Base-by-base conservation (phyloP, 208 protist genomes). In the Giardia muris region DNA sequence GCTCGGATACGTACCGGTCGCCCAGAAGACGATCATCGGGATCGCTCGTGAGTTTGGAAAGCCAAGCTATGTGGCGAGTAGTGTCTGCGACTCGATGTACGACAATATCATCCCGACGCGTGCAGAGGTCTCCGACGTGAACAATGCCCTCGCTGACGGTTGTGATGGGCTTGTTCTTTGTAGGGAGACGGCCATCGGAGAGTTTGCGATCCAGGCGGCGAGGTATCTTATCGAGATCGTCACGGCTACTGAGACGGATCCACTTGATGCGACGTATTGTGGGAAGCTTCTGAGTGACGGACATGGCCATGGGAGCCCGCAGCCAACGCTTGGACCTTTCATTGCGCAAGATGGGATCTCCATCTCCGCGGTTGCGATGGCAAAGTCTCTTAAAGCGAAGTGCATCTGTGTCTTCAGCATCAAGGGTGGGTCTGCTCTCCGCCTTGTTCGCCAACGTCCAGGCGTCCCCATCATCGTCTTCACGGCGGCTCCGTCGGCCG, bases 111-210 rank as follows among this genome's bases (percentile, higher is more conserved):
- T 76, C 10, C 57, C 57, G 57, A 76, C 57, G 30, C 57, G 57
- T 76, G 57, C 57, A 10, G 57, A 76, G 57, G 57, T 76, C 57
- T 76, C 57, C 57, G 57, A 76, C 57, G 57, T 76, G 10, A 76
- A 10, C 30, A 76, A 76, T 30, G 10, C 19, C 30, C 57, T 76
- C 57, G 57, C 19, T 39, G 57, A 76, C 30, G 57, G 57, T 10
- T 76, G 57, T 76, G 57, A 76, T 76, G 57, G 57, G 57, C 30
- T 76, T 76, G 57, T 76, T 76, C 57, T 76, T 76, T 76, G 57
- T 76, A 30, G 19, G 10, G 57, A 76, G 57, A 76, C 57, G 57
- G 10, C 57, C 57, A 76, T 30, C 19, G 57, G 57, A 30, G 19
- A 76, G 19, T 30, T 39, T 30, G 10, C 57, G 57, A 30, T 76